Evolutionary conservation across 345 rosid species (phyloP).

Genomic region (Reutealis trisperma): DNA sequence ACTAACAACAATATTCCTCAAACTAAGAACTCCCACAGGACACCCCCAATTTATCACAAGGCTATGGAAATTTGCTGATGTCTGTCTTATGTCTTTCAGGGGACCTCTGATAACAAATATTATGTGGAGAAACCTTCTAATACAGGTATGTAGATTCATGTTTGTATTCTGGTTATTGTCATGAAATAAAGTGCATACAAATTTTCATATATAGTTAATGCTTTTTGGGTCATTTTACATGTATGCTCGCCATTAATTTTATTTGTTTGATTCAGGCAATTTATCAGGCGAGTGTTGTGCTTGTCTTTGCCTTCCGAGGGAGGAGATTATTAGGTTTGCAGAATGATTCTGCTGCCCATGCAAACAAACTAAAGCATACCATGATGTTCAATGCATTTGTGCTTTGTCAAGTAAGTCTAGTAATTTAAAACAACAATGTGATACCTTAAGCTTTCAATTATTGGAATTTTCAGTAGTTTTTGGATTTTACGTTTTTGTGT

Average conservation of each 20-base stretch:
- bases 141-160: constrained; percentile 23
- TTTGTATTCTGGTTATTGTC: not conserved
- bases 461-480: too few species aligned
- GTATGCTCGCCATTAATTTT: not conserved
- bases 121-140: constrained; percentile 40
- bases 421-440: too few species aligned
- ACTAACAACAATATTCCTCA: too few species aligned
- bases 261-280: constrained; percentile 27
- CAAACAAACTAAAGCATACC: constrained; percentile 35
- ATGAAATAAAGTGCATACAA: too few species aligned
- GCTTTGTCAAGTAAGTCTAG: constrained; percentile 33
- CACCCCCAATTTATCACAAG: too few species aligned
- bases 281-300: constrained; percentile 32
- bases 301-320: constrained; percentile 33
- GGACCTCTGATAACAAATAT: constrained; percentile 39
- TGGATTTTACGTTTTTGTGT: too few species aligned
- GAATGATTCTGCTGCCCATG: constrained; percentile 6
- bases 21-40: too few species aligned
- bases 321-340: constrained; percentile 24
- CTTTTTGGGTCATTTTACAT: not conserved
- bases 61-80: not conserved
- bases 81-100: constrained; percentile 9
- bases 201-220: too few species aligned
- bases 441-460: too few species aligned
- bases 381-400: constrained; percentile 41